A percentile compares a stretch with the other conserved stretches of the same genome.
phyloP scores from a whole-genome alignment of 1,139 yeast genomes.

The Protomyces lactucae-debilis region DNA sequence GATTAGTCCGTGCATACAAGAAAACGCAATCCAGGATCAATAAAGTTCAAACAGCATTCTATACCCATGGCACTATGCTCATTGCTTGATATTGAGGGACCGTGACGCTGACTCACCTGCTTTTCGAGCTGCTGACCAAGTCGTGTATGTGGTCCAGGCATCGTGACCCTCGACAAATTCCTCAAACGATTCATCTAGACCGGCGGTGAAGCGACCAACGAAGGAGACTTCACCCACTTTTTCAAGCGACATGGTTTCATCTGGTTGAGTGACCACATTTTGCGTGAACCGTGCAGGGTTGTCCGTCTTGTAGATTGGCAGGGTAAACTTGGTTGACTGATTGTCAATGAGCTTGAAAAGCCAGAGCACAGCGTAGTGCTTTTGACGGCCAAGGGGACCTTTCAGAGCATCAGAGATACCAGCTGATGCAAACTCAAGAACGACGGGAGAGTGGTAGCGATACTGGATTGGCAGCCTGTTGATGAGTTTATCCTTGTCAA shows the following conservation, averaged over 20 bases:
- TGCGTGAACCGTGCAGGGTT: constrained; percentile 20
- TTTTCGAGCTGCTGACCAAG: constrained; percentile 22
- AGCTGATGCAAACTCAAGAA: constrained; percentile 19
- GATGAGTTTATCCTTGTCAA: constrained; percentile 1
- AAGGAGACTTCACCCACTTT: constrained; percentile 26
- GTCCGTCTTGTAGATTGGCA: constrained; percentile 26
- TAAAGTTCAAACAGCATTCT: too few relatives aligned
- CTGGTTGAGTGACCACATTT: constrained; percentile 19
- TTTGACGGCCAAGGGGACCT: constrained; percentile 21
- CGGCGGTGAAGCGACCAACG: constrained; percentile 22
- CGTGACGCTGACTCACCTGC: constrained; percentile 16
- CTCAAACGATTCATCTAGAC: constrained; percentile 10
- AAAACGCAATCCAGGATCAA: too few relatives aligned
- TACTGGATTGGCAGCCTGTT: constrained; percentile 10
- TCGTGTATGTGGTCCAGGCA: constrained; percentile 14
- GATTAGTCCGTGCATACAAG: background rate
- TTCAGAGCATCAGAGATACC: constrained; percentile 20
- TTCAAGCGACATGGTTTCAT: constrained; percentile 11
- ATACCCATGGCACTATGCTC: background rate
- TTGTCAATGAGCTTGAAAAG: constrained; percentile 21
- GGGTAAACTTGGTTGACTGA: constrained; percentile 16
- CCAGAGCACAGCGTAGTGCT: constrained; percentile 25
- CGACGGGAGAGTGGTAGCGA: constrained; percentile 21
- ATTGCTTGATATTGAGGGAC: background rate
- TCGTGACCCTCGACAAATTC: constrained; percentile 19